These are phyloP conservation scores for Neurospora sp. DNA, from an alignment of 495 filamentous ascomycete genomes.

Conservation along the genomic window DNA sequence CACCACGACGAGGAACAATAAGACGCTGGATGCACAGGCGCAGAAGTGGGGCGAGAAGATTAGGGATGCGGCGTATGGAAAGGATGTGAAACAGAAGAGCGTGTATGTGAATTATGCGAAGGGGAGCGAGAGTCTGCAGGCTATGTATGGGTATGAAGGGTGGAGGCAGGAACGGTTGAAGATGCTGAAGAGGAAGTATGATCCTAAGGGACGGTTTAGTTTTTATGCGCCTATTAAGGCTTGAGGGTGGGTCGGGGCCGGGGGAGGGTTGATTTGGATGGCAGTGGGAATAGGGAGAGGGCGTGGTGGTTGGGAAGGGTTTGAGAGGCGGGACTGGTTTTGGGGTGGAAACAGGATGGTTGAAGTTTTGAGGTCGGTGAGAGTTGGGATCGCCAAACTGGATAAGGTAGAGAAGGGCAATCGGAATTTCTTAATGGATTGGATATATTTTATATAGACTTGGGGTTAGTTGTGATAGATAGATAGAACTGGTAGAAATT, in stretches of 20 bases:
- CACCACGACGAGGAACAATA: background rate
- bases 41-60: slow-evolving; percentile 18
- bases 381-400: background rate
- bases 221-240: slow-evolving; percentile 35
- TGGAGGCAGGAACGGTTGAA: slow-evolving; percentile 36
- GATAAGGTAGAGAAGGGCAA: background rate
- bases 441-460: background rate
- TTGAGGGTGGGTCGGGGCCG: background rate
- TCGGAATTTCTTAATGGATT: background rate
- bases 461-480: background rate
- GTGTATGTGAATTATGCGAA: slow-evolving; percentile 55
- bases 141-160: slow-evolving; percentile 41
- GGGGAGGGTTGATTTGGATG: background rate
- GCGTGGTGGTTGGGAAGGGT: background rate
- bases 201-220: slow-evolving; percentile 41
- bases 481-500: background rate
- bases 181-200: slow-evolving; percentile 45
- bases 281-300: background rate
- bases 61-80: slow-evolving; percentile 29
- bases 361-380: background rate
- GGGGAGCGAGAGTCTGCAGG: slow-evolving; percentile 36
- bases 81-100: slow-evolving; percentile 48
- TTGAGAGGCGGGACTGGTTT: background rate
- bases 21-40: slow-evolving; percentile 1
- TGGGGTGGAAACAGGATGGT: background rate